Conservation (phyloP, 768 basidiomycete genomes). For the Xanthoconium purpureum region DNA sequence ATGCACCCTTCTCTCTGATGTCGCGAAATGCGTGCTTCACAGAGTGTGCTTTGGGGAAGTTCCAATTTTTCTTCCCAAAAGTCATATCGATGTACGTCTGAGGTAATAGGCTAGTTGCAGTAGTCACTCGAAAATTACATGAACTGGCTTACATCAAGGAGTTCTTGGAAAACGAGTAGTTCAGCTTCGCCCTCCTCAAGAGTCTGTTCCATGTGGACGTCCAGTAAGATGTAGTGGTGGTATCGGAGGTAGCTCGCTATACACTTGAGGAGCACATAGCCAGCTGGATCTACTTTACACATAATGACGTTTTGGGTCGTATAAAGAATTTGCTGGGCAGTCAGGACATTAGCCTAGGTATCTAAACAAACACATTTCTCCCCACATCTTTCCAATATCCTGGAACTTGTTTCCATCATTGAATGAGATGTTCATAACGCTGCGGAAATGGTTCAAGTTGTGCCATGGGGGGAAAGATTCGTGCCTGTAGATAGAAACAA, state of each 20-base stretch:
- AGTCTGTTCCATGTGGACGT: not conserved
- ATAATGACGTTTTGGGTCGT: not conserved
- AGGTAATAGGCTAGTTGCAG: not conserved
- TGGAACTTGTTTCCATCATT: not conserved
- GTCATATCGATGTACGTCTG: not conserved
- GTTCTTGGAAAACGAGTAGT: not conserved
- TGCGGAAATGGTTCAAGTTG: not conserved
- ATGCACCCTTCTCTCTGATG: not conserved
- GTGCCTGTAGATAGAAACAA: not conserved
- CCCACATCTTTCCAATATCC: not conserved
- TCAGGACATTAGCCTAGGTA: not conserved
- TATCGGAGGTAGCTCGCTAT: not conserved
- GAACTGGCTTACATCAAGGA: not conserved
- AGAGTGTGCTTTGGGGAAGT: not conserved
- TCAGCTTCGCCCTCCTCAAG: not conserved
- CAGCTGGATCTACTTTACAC: not conserved
- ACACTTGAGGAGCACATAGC: not conserved
- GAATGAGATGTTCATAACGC: not conserved
- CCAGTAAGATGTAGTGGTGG: not conserved
- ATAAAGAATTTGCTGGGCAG: not conserved
- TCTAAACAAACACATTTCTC: not conserved
- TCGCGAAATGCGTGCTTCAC: not conserved
- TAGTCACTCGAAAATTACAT: not conserved
- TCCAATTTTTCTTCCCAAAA: not conserved
- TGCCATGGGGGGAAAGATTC: not conserved